Evolutionary conservation across 1,139 yeast species (phyloP).

Genomic region (Yamadazyma mexicana): DNA sequence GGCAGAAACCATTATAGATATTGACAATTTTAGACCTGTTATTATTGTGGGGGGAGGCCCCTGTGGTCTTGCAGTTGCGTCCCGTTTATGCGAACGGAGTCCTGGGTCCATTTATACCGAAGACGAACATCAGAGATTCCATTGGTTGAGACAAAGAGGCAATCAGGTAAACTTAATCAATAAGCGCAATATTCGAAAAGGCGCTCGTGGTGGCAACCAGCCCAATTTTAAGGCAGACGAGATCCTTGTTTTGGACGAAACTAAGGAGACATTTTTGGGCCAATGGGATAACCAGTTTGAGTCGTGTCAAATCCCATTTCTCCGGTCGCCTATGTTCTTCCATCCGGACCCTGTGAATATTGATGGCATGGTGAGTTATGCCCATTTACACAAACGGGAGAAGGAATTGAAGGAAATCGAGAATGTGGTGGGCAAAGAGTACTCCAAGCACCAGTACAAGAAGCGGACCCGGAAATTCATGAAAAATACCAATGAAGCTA

Average conservation of each 20-base stretch:
- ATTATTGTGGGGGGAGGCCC: slow-evolving; percentile 43
- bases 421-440: slow-evolving; percentile 48
- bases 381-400: slow-evolving; percentile 32
- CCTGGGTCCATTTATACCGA: slow-evolving; percentile 43
- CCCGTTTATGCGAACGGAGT: slow-evolving; percentile 37
- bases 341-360: slow-evolving; percentile 49
- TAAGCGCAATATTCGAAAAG: slow-evolving; percentile 23
- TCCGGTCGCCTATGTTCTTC: slow-evolving; percentile 53
- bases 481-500: too few relatives aligned
- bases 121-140: slow-evolving; percentile 44
- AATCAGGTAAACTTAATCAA: too few relatives aligned
- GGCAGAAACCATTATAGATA: too few relatives aligned
- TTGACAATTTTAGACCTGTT: slow-evolving; percentile 29
- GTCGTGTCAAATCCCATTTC: slow-evolving; percentile 42
- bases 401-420: slow-evolving; percentile 41
- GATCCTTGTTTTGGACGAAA: slow-evolving; percentile 34
- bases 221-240: slow-evolving; percentile 23
- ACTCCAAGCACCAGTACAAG: slow-evolving; percentile 45
- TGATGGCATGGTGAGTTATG: slow-evolving; percentile 46
- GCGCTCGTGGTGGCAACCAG: slow-evolving; percentile 11
- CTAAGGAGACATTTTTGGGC: slow-evolving; percentile 31
- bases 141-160: slow-evolving; percentile 39
- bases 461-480: too few relatives aligned
- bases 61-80: slow-evolving; percentile 37
- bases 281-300: slow-evolving; percentile 49